Evolutionary conservation across 1,139 yeast species (phyloP).

Genomic region (Diutina rugosa): DNA sequence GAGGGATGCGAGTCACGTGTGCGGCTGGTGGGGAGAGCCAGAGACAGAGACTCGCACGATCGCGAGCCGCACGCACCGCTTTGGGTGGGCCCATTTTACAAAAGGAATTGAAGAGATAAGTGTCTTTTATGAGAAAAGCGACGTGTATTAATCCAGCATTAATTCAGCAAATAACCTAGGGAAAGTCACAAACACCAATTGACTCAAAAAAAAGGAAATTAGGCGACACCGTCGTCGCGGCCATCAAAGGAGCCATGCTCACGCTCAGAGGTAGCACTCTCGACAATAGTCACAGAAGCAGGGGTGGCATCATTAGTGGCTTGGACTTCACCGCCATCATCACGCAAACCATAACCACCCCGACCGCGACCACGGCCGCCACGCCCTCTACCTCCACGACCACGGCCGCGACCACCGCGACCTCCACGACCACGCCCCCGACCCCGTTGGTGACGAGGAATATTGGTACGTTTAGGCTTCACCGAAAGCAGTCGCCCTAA

Average conservation of each 20-base stretch:
- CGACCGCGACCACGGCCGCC: background rate
- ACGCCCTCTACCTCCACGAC: background rate
- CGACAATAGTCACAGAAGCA: too few relatives aligned
- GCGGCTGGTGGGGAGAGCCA: background rate
- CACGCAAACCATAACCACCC: background rate
- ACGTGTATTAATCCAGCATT: too few relatives aligned
- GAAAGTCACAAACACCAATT: too few relatives aligned
- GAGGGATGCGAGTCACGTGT: background rate
- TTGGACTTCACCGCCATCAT: background rate
- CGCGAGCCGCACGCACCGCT: background rate
- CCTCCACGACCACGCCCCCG: conserved; percentile 1
- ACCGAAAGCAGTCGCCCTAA: background rate
- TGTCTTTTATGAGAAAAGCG: too few relatives aligned
- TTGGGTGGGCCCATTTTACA: background rate
- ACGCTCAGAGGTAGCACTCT: too few relatives aligned
- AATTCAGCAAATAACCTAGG: too few relatives aligned
- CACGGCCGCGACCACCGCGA: background rate
- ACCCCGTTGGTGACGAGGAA: background rate
- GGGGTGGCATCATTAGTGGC: too few relatives aligned
- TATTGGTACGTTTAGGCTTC: background rate
- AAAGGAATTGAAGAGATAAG: too few relatives aligned
- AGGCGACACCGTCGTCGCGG: too few relatives aligned
- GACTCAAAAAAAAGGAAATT: too few relatives aligned
- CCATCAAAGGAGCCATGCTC: too few relatives aligned
- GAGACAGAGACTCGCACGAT: background rate